Base-by-base conservation (phyloP, 345 rosid species). In the Populus davidiana region DNA sequence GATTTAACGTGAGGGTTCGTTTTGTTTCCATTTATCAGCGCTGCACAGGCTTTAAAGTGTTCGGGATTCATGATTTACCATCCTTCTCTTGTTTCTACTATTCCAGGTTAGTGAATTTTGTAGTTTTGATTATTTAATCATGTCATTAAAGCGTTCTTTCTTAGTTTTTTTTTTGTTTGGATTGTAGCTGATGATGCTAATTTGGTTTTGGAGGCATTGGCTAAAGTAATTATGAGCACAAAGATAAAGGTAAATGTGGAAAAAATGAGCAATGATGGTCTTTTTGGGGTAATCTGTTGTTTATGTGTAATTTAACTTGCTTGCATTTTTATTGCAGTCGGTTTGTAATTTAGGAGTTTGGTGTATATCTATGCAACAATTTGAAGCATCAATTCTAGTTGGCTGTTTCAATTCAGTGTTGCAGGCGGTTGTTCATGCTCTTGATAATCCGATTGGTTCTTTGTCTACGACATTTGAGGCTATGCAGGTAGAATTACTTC, bases 1-100 rank as follows among this genome's bases (percentile, higher is more conserved):
- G 18, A 16, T 47, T 47, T 47, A 13, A 47, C 18, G 17, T 39
- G 35, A n/a, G n/a, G 7, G 39, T 33, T 43, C 63, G 52, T 59
- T 25, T 64, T 73, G 18, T 52, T 67, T 70, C 33, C 5, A 69
- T 47, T 27, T 77, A 43, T 70, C 81, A 90, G 91, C 21, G 87
- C 91, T 56, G 84, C 86, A 21, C 89, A 73, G 88, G 90, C 90
- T 65, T 85, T 90, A 80, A 90, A 88, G 85, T 90, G 93, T 41
- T 69, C 86, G 77, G 89, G 91, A 17, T 87, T 88, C 80, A 82
- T 86, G 81, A 87, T 88, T 4, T 86, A 88, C 61, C 90, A 88
- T 78, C 87, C 89, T 9, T 73, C 82, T 27, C 72, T 86, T 64
- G 85, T 86, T 68, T 75, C 80, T 25, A 38, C 74, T n/a, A 50